These are phyloP conservation scores for Cercospora sojina DNA, from an alignment of 2,329 filamentous ascomycete genomes.

Conservation along the genomic window DNA sequence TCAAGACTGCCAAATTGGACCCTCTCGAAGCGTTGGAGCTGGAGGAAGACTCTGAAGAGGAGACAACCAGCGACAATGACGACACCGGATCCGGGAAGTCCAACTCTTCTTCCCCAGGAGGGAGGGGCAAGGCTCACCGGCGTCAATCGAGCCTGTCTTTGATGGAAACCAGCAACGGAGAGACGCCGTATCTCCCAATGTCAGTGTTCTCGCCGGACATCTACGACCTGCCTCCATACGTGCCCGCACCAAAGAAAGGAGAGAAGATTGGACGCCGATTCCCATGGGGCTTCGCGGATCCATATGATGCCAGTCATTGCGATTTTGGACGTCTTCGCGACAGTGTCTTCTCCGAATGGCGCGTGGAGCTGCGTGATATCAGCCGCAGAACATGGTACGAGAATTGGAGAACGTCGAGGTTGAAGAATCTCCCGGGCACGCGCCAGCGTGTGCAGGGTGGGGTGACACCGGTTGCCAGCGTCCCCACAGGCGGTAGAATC, in stretches of 20 bases:
- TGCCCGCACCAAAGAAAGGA: slow-evolving; percentile 42
- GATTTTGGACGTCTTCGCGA: slow-evolving; percentile 91
- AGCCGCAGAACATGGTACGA: slow-evolving; percentile 95
- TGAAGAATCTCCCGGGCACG: slow-evolving; percentile 40
- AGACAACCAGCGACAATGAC: slow-evolving; percentile 48
- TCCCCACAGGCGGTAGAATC: slow-evolving; percentile 36
- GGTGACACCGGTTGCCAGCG: slow-evolving; percentile 38
- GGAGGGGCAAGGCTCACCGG: slow-evolving; percentile 24
- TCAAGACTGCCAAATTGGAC: slow-evolving; percentile 83
- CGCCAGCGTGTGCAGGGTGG: slow-evolving; percentile 35
- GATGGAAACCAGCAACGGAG: slow-evolving; percentile 39
- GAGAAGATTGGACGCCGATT: slow-evolving; percentile 80
- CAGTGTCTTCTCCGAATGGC: slow-evolving; percentile 90
- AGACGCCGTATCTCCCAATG: slow-evolving; percentile 73
- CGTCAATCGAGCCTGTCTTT: slow-evolving; percentile 31
- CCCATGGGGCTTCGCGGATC: slow-evolving; percentile 95
- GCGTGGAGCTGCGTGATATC: slow-evolving; percentile 81
- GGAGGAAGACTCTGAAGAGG: slow-evolving; percentile 66
- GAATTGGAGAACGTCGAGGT: slow-evolving; percentile 73
- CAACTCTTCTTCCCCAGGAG: slow-evolving; percentile 29
- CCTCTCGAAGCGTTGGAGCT: slow-evolving; percentile 83
- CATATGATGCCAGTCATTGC: slow-evolving; percentile 86
- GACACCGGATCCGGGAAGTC: slow-evolving; percentile 45
- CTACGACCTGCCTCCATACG: slow-evolving; percentile 69
- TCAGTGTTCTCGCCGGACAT: slow-evolving; percentile 92